Conservation (phyloP, 305 asterid species). For the Rubia tinctorum region DNA sequence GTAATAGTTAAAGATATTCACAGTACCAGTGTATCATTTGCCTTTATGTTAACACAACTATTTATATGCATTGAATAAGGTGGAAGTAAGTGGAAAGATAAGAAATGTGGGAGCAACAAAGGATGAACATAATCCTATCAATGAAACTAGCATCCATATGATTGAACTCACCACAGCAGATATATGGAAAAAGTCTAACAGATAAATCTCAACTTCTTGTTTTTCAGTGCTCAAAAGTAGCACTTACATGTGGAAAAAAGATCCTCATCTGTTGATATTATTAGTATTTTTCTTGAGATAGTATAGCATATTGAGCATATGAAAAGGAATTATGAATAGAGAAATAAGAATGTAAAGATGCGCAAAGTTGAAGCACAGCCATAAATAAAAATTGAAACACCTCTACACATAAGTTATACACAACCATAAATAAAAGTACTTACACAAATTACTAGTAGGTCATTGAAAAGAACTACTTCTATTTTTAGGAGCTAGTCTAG, state of each 20-base stretch:
- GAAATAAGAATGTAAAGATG: neutral
- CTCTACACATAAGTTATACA: too few relatives aligned
- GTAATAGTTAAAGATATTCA: constrained; percentile 1
- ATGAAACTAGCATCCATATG: neutral
- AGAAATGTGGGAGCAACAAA: neutral
- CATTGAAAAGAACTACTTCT: too few relatives aligned
- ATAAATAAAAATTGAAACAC: too few relatives aligned
- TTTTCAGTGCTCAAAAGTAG: neutral
- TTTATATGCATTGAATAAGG: too few relatives aligned
- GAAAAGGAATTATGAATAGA: neutral
- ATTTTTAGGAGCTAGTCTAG: too few relatives aligned
- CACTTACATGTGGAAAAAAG: neutral
- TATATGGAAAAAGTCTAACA: neutral
- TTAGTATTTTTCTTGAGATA: neutral
- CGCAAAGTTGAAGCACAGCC: neutral
- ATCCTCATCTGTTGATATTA: neutral
- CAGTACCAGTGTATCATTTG: neutral
- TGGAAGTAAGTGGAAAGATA: neutral
- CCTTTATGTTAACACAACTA: neutral
- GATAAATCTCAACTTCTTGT: neutral
- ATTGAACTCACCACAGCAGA: neutral
- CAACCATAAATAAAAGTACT: too few relatives aligned
- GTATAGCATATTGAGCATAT: neutral
- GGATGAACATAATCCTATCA: neutral
- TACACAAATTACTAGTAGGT: too few relatives aligned